phyloP scores from a whole-genome alignment of 371 early-diverging fungal species.

The Batrachochytrium dendrobatidis region DNA sequence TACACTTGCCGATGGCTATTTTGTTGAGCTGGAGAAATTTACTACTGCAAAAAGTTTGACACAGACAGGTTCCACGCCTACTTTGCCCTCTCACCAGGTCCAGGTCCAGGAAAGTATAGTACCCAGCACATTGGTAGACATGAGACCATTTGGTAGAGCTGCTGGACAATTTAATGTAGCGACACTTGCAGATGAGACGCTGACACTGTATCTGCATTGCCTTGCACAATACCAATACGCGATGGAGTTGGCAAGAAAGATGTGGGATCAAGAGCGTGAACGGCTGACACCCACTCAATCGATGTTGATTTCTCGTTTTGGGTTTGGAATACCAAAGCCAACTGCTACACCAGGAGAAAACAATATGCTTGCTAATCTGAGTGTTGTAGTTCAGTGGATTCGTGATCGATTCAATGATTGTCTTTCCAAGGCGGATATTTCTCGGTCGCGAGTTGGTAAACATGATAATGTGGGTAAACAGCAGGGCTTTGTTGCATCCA shows the following conservation, averaged over 20 bases:
- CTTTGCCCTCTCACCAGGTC: not conserved
- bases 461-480: not conserved
- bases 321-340: not conserved
- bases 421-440: conserved; percentile 63
- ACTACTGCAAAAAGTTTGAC: not conserved
- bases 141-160: too few relatives aligned
- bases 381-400: conserved; percentile 74
- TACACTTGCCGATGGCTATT: conserved; percentile 22
- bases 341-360: not conserved
- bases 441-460: conserved; percentile 3
- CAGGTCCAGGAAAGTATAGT: not conserved
- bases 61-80: not conserved
- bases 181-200: conserved; percentile 53
- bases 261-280: conserved; percentile 49
- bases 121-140: too few relatives aligned
- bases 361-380: conserved; percentile 8
- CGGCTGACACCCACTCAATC: conserved; percentile 6
- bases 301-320: conserved; percentile 1
- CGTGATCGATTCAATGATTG: conserved; percentile 79
- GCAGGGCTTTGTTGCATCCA: conserved; percentile 22
- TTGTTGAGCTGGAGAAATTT: conserved; percentile 5
- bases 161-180: not conserved
- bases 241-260: conserved; percentile 58
- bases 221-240: conserved; percentile 68
- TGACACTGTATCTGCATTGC: conserved; percentile 67